Evolutionary conservation across 2,329 filamentous ascomycete species (phyloP).

Genomic region (Domatiomyces globalis): DNA sequence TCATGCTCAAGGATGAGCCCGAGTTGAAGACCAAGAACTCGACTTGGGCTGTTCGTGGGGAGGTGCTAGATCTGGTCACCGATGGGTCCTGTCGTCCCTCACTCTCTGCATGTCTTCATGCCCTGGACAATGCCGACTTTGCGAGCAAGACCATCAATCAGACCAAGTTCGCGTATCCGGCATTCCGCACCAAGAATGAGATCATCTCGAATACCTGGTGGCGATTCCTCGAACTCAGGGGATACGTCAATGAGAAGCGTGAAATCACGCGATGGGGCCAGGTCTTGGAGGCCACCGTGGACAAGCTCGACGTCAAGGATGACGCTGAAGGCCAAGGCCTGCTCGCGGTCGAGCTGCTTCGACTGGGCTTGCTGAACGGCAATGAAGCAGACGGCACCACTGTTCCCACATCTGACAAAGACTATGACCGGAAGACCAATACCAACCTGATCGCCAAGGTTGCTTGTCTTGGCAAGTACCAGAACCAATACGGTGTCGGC

Average conservation of each 20-base stretch:
- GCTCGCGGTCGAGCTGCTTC: conserved; percentile 71
- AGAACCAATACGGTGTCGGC: conserved; percentile 62
- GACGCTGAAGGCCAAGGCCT: conserved; percentile 65
- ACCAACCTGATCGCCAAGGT: conserved; percentile 75
- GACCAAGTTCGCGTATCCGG: conserved; percentile 10
- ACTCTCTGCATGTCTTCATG: conserved; percentile 34
- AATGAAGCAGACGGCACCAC: conserved; percentile 40
- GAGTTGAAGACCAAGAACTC: conserved; percentile 41
- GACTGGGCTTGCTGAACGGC: conserved; percentile 61
- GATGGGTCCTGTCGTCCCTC: not conserved
- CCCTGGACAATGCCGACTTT: conserved; percentile 57
- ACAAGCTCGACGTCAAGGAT: conserved; percentile 42
- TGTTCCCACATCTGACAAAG: conserved; percentile 41
- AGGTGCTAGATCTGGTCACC: conserved; percentile 7
- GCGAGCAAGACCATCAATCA: conserved; percentile 49
- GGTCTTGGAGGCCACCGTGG: conserved; percentile 57
- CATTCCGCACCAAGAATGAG: conserved; percentile 50
- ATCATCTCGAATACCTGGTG: conserved; percentile 64
- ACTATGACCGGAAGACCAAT: conserved; percentile 41
- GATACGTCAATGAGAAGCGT: conserved; percentile 67
- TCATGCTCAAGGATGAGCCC: conserved; percentile 46
- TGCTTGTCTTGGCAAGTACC: conserved; percentile 66
- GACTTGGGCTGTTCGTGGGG: conserved; percentile 60
- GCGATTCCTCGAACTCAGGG: conserved; percentile 78
- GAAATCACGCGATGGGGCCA: conserved; percentile 72